Evolutionary conservation across 1,284 basidiomycete genomes (phyloP).

Genomic region (Leccinum pachyderme): DNA sequence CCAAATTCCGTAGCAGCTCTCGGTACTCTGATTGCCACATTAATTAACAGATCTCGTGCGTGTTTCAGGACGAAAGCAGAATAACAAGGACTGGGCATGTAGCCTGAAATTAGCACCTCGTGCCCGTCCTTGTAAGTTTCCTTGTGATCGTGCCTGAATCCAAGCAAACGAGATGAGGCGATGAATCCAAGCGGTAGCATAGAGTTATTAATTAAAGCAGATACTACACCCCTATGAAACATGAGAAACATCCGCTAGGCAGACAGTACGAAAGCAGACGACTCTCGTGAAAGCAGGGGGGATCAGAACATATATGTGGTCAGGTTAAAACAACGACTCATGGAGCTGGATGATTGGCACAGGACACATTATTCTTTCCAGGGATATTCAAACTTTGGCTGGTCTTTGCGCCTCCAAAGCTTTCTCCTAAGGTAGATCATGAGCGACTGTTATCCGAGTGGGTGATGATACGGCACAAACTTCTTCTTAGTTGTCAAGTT

Average conservation of each 20-base stretch:
- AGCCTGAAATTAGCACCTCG: no score
- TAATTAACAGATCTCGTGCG: no score
- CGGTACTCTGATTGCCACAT: no score
- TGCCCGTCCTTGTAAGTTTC: background rate
- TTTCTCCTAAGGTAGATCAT: constrained; percentile 63
- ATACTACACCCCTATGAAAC: background rate
- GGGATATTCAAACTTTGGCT: constrained; percentile 83
- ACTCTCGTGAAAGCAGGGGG: background rate
- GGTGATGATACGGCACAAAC: constrained; percentile 46
- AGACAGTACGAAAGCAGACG: background rate
- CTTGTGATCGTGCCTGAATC: background rate
- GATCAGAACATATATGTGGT: background rate
- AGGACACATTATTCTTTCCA: constrained; percentile 67
- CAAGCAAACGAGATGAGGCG: background rate
- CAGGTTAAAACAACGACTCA: background rate
- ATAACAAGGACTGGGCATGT: background rate
- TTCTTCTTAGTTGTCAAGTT: constrained; percentile 84
- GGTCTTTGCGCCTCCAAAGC: constrained; percentile 87
- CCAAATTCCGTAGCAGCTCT: no score
- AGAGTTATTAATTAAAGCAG: background rate
- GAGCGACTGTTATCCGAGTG: background rate
- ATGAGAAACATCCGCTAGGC: background rate
- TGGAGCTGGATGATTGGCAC: background rate
- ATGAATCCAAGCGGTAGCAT: background rate
- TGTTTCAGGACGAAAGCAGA: background rate